Percentiles rank a stretch among this genome's conserved stretches.
These are phyloP conservation scores for Triticum turgidum DNA, from an alignment of 176 grass and related monocot species.

Conservation along the genomic window DNA sequence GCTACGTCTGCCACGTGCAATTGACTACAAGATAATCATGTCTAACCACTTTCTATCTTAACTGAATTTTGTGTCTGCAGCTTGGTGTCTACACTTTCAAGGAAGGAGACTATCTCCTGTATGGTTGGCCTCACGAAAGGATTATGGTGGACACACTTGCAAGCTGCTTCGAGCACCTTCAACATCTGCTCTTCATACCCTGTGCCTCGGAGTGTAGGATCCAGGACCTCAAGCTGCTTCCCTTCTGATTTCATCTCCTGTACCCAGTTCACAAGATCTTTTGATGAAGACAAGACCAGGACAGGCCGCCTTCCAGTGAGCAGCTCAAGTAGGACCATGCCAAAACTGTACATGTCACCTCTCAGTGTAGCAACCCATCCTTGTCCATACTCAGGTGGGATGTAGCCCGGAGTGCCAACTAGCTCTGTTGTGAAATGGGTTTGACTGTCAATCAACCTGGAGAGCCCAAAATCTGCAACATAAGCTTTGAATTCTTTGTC, in stretches of 20 bases:
- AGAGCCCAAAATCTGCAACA: conserved; percentile 73
- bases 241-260: conserved; percentile 46
- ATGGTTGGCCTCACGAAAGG: conserved; percentile 51
- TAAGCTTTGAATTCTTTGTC: conserved; percentile 63
- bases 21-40: not conserved
- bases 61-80: conserved; percentile 18
- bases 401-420: conserved; percentile 78
- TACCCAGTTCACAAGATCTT: conserved; percentile 59
- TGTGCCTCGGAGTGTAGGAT: conserved; percentile 37
- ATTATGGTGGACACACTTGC: conserved; percentile 42
- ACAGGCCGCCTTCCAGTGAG: conserved; percentile 63
- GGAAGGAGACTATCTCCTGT: conserved; percentile 42
- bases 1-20: not conserved
- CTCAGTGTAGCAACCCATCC: conserved; percentile 62
- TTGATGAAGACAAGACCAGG: conserved; percentile 32
- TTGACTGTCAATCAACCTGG: conserved; percentile 64
- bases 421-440: conserved; percentile 81
- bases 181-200: conserved; percentile 60
- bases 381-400: conserved; percentile 76
- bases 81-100: conserved; percentile 29
- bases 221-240: conserved; percentile 44
- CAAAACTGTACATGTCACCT: conserved; percentile 85
- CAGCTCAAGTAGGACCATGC: conserved; percentile 77
- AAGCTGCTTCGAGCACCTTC: conserved; percentile 60
- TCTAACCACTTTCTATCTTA: not conserved